A percentile compares a stretch with the other conserved stretches of the same genome.
These are phyloP conservation scores for Citrus medica DNA, from an alignment of 345 rosid genomes.

Conservation along the genomic window DNA sequence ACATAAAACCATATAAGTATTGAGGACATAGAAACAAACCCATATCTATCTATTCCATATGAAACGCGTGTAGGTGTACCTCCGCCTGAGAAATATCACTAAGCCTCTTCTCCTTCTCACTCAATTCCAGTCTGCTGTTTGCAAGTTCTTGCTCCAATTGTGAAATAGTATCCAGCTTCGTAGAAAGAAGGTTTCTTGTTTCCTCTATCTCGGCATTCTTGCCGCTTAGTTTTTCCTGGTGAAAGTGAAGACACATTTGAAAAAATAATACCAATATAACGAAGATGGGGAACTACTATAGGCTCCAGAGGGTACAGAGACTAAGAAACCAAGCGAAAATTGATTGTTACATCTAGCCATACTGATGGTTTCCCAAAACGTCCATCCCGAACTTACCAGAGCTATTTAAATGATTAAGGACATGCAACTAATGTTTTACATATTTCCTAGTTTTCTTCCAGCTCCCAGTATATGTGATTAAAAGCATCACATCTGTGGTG, in stretches of 20 bases:
- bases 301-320: not conserved
- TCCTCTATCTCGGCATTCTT: slow-evolving; percentile 69
- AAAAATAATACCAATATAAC: not conserved
- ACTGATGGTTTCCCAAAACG: not conserved
- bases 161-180: slow-evolving; percentile 53
- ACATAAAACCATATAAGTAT: not conserved
- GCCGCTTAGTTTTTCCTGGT: slow-evolving; percentile 63
- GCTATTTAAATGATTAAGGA: not conserved
- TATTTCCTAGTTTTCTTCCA: not conserved
- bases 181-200: slow-evolving; percentile 35
- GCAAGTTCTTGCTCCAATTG: slow-evolving; percentile 71
- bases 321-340: not conserved
- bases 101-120: slow-evolving; percentile 59
- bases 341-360: not conserved
- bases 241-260: not conserved
- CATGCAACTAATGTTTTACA: not conserved
- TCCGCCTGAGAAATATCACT: slow-evolving; percentile 58
- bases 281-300: not conserved
- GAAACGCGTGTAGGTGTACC: slow-evolving; percentile 33
- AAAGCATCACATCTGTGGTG: not conserved
- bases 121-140: slow-evolving; percentile 55
- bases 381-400: not conserved
- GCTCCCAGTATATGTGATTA: not conserved
- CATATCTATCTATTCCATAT: not conserved
- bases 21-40: not conserved